These are phyloP conservation scores for Fraxinus greggii DNA, from an alignment of 305 asterid genomes.

Conservation along the genomic window DNA sequence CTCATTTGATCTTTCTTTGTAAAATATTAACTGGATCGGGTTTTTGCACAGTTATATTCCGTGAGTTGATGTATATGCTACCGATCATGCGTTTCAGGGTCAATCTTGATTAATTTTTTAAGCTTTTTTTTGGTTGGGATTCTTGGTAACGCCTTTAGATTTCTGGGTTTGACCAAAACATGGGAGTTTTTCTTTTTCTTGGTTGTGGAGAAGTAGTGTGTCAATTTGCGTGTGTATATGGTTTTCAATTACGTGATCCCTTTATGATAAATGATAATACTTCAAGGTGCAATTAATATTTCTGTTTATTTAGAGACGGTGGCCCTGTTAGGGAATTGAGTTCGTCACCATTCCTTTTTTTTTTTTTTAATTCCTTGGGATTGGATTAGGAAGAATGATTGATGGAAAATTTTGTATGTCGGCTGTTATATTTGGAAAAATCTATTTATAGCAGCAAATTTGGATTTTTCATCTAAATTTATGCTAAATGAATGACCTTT, in stretches of 20 bases:
- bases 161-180: neutral
- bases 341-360: neutral
- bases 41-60: neutral
- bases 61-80: neutral
- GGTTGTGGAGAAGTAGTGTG: neutral
- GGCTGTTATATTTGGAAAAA: no score
- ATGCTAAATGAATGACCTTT: neutral
- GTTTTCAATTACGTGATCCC: neutral
- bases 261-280: neutral
- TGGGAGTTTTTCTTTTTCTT: constrained; percentile 6
- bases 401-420: neutral
- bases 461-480: neutral
- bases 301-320: constrained; percentile 9
- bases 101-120: neutral
- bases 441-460: neutral
- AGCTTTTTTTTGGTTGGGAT: neutral
- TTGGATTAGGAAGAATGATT: neutral
- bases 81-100: neutral
- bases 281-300: neutral
- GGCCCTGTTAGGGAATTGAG: neutral
- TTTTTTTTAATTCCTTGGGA: neutral
- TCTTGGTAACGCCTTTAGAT: neutral
- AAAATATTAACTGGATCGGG: neutral
- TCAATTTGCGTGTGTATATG: neutral
- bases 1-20: neutral